Percentiles rank a stretch among this genome's conserved stretches.
phyloP scores from a whole-genome alignment of 768 basidiomycete species.

The Sarcodon sp. region DNA sequence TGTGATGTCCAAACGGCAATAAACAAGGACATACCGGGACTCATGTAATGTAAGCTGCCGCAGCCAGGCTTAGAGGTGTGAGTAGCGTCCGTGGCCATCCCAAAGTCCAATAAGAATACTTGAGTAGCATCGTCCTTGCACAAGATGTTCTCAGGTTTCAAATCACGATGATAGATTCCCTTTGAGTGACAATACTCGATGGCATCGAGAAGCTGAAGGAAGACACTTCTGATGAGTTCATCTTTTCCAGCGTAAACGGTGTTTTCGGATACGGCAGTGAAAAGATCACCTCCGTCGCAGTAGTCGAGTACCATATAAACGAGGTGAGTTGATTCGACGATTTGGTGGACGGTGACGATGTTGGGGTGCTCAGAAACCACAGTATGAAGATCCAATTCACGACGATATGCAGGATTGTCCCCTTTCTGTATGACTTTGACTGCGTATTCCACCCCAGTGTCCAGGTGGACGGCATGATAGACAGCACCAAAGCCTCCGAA shows the following conservation, averaged over 20 bases:
- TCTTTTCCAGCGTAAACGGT: conserved; percentile 44
- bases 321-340: background rate
- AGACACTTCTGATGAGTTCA: conserved; percentile 48
- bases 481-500: background rate
- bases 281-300: conserved; percentile 53
- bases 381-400: background rate
- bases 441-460: background rate
- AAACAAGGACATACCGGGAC: conserved; percentile 37
- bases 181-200: conserved; percentile 60
- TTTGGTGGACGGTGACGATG: background rate
- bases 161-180: conserved; percentile 73
- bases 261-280: conserved; percentile 50
- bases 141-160: conserved; percentile 79
- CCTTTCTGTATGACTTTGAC: background rate
- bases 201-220: conserved; percentile 72
- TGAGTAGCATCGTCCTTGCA: conserved; percentile 36
- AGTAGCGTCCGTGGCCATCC: conserved; percentile 39
- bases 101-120: conserved; percentile 69
- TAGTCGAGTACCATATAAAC: conserved; percentile 19
- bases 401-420: background rate
- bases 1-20: background rate
- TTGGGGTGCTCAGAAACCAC: background rate
- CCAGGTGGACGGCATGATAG: background rate
- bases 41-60: conserved; percentile 57
- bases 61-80: conserved; percentile 38